Base-by-base conservation (phyloP, 768 basidiomycete genomes). In the Podaxis mareebaensis region DNA sequence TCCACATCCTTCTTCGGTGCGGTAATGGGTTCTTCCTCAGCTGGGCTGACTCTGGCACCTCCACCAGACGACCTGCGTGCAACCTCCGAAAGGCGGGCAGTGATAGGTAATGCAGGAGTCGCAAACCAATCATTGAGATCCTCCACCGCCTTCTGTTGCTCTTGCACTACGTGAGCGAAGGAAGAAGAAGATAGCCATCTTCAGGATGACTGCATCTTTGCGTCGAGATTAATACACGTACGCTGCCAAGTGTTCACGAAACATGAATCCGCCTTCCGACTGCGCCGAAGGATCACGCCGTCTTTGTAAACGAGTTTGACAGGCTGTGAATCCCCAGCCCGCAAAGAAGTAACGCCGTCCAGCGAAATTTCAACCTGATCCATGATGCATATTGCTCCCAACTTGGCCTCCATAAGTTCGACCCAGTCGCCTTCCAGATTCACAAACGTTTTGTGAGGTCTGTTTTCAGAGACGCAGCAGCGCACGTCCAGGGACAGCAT, bases 161-260 rank as follows among this genome's bases (percentile, higher is more conserved):
- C 42, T 44, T 58, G 33, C 53, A 38, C 52, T 49, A 17, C 12
- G 20, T 17, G 38, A 4, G 8, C 36, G 39, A 26, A 4, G 33
- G 10, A 33, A 33, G 33, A 33, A 33, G 33, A 33, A 33, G 33
- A 10, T 33, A 33, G 33, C 33, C 33, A 33, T 7, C 12, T 10
- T 56, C 15, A 55, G 10, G 36, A 56, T 20, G 17, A 10, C 58
- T 40, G 30, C 26, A 1, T 12, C n/a, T 36, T 13, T 13, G 36
- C 28, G 11, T 20, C n/a, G 46, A 44, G 13, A 40, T 5, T 39
- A 26, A n/a, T 10, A 51, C 24, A 68, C 70, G 28, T 57, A 75
- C 76, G 40, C 59, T 63, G 57, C 74, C 74, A 75, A 52, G 73
- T 74, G 63, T 76, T 73, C 22, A 75, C 58, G 15, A 61, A 62